These are phyloP conservation scores for Penicillium samsonianum DNA, from an alignment of 495 filamentous ascomycete species.

Conservation along the genomic window DNA sequence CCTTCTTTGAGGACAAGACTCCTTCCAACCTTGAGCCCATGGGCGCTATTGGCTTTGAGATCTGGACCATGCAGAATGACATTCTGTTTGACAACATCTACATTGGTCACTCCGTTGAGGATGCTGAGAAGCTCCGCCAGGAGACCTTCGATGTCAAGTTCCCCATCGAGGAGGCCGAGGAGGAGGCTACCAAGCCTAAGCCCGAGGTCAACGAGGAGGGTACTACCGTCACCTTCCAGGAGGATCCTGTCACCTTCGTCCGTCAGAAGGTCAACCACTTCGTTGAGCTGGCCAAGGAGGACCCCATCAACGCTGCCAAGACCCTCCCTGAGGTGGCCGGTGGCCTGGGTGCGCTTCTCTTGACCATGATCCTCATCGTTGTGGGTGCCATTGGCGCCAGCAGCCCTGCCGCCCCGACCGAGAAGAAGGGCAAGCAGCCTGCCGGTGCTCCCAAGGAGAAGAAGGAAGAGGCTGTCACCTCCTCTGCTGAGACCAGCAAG, in stretches of 20 bases:
- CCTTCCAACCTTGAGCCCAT: conserved; percentile 97
- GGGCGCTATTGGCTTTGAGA: conserved; percentile 96
- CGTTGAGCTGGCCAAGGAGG: conserved; percentile 77
- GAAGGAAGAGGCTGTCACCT: conserved; percentile 65
- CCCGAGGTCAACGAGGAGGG: conserved; percentile 60
- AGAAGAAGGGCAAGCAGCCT: conserved; percentile 71
- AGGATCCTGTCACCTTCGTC: conserved; percentile 87
- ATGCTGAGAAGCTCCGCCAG: conserved; percentile 85
- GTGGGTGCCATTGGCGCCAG: conserved; percentile 57
- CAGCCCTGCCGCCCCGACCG: conserved; percentile 56
- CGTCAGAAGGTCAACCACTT: conserved; percentile 91
- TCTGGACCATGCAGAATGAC: conserved; percentile 99
- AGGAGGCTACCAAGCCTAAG: conserved; percentile 83
- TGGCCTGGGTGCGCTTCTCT: conserved; percentile 66
- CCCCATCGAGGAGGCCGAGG: conserved; percentile 77
- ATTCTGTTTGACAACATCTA: conserved; percentile 99
- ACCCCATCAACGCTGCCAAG: conserved; percentile 88
- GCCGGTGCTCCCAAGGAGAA: conserved; percentile 78
- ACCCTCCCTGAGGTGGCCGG: conserved; percentile 89
- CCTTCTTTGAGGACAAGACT: conserved; percentile 96
- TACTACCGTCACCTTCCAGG: conserved; percentile 85
- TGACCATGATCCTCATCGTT: conserved; percentile 69
- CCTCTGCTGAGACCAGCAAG: conserved; percentile 67
- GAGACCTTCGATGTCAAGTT: conserved; percentile 95
- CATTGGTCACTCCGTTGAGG: conserved; percentile 94